Evolutionary conservation across 352 stramenopile genomes (phyloP).

Genomic region (Phytophthora foliorum): DNA sequence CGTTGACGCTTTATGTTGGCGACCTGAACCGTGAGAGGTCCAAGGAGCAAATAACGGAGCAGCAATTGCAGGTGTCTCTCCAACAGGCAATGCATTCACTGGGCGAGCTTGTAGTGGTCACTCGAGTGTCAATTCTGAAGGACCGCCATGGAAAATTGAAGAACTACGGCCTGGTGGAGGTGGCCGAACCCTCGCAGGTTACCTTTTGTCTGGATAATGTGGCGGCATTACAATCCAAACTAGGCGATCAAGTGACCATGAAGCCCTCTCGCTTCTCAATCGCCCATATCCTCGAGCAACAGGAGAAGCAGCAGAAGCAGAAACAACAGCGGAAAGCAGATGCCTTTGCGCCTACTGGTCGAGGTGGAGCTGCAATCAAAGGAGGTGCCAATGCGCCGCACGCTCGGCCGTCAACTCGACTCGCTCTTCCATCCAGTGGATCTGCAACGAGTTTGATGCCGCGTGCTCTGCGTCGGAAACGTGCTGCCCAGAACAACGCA

Average conservation of each 20-base stretch:
- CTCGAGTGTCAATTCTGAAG: slow-evolving; percentile 60
- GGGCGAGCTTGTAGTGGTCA: slow-evolving; percentile 48
- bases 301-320: slow-evolving; percentile 57
- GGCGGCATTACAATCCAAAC: slow-evolving; percentile 39
- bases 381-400: slow-evolving; percentile 23
- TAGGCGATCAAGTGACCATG: slow-evolving; percentile 64
- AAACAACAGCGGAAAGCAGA: slow-evolving; percentile 38
- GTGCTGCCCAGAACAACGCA: slow-evolving; percentile 35
- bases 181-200: slow-evolving; percentile 44
- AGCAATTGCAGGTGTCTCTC: slow-evolving; percentile 51
- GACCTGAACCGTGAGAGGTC: slow-evolving; percentile 46
- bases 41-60: slow-evolving; percentile 44
- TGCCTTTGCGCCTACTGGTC: not conserved
- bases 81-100: slow-evolving; percentile 45
- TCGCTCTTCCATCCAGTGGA: slow-evolving; percentile 29
- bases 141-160: slow-evolving; percentile 72
- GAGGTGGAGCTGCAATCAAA: slow-evolving; percentile 16
- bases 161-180: slow-evolving; percentile 73
- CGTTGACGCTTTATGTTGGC: slow-evolving; percentile 69
- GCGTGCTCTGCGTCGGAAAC: slow-evolving; percentile 51
- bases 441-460: slow-evolving; percentile 63
- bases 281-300: slow-evolving; percentile 63
- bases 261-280: slow-evolving; percentile 75
- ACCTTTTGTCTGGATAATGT: slow-evolving; percentile 41
- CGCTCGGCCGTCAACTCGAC: slow-evolving; percentile 36